Base-by-base conservation (phyloP, 192 early-diverging fungal species). In the Umbelopsis isabellina region DNA sequence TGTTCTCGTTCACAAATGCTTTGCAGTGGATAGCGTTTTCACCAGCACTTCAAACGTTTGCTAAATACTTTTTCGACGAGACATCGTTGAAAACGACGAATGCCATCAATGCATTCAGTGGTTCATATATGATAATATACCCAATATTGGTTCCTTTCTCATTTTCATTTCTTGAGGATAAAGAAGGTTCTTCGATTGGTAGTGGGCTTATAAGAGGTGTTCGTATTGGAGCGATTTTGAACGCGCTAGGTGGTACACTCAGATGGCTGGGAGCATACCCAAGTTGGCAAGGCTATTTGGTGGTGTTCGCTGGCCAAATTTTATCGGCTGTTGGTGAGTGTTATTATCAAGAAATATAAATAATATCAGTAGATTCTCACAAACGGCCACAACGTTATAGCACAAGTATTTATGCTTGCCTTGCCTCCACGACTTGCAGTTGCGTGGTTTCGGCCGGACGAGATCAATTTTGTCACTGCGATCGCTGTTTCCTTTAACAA, bases 11-110 rank as follows among this genome's bases (percentile, higher is more conserved):
- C 48, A 72, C 76, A 23, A 79, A 51, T 44, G 75, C 76, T 8
- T 52, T 75, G 46, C 68, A 81, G 65, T 83, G 82, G 82, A 80
- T 83, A 15, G 78, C 82, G 9, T 83, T 83, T 66, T 73, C 79
- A 11, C 82, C 82, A 6, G 80, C 76, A 47, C 68, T 83, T 65
- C 80, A 78, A 69, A 71, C 78, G 10, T 83, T 83, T 76, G 73
- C 55, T 16, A 44, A 74, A 27, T 80, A 78, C 50, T 80, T 65
- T 35, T 71, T 78, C 44, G 47, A 70, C 23, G 22, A 75, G 48
- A 11, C 46, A 49, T 21, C 47, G 7, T 66, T 45, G 18, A 45
- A 15, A 37, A 74, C 78, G 10, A 65, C 55, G n/a, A 79, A 79
- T 69, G 78, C 72, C 46, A 81, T 83, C 44, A 76, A 80, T 49